Conservation (phyloP, 495 filamentous ascomycete species). For the Staphylotrichum tortipilum region DNA sequence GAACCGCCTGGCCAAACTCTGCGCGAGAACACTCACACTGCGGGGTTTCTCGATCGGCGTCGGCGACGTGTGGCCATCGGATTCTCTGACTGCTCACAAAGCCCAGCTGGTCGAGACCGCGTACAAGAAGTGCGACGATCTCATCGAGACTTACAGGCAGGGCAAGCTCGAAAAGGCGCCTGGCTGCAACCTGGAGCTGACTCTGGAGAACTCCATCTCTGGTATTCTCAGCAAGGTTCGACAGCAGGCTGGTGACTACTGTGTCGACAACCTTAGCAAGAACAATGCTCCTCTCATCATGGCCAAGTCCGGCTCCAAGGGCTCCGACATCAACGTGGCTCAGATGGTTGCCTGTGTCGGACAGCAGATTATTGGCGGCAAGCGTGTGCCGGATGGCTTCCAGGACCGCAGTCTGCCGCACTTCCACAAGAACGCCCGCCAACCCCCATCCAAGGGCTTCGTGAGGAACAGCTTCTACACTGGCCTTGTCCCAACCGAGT, state of each 20-base stretch:
- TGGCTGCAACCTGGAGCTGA: slow-evolving; percentile 84
- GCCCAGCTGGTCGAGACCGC: slow-evolving; percentile 65
- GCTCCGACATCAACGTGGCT: slow-evolving; percentile 94
- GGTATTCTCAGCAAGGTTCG: slow-evolving; percentile 87
- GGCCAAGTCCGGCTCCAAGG: slow-evolving; percentile 93
- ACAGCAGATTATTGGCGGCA: slow-evolving; percentile 91
- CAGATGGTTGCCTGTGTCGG: slow-evolving; percentile 98
- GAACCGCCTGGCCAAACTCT: slow-evolving; percentile 88
- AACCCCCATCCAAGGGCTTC: slow-evolving; percentile 91
- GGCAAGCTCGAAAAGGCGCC: slow-evolving; percentile 73
- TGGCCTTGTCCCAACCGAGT: slow-evolving; percentile 81
- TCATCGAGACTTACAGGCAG: slow-evolving; percentile 72
- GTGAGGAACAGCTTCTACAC: slow-evolving; percentile 96
- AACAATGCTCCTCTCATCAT: slow-evolving; percentile 94
- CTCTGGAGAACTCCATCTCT: slow-evolving; percentile 82
- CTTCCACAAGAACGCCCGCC: slow-evolving; percentile 84
- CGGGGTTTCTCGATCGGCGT: slow-evolving; percentile 96
- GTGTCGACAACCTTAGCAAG: slow-evolving; percentile 78
- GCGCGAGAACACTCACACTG: slow-evolving; percentile 77
- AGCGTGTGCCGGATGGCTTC: slow-evolving; percentile 92
- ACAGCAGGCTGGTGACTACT: slow-evolving; percentile 81
- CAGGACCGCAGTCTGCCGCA: slow-evolving; percentile 91
- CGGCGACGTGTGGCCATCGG: slow-evolving; percentile 79
- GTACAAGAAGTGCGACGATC: slow-evolving; percentile 69
- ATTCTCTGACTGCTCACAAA: slow-evolving; percentile 59